These are phyloP conservation scores for Cutaneotrichosporon mucoides DNA, from an alignment of 1,284 basidiomycete species.

Conservation along the genomic window DNA sequence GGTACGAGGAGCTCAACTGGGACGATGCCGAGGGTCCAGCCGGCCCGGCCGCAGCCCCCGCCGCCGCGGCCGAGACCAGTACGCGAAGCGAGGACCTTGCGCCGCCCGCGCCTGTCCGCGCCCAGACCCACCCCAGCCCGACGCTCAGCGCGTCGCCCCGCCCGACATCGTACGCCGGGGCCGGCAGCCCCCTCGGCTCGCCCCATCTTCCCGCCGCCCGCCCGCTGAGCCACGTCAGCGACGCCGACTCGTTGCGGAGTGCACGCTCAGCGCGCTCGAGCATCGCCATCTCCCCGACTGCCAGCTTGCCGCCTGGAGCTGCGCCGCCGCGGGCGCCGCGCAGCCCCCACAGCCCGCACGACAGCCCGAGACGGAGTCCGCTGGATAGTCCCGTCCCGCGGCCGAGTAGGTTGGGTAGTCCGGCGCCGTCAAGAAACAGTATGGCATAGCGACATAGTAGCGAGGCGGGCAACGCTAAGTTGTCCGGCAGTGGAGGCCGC, in stretches of 20 bases:
- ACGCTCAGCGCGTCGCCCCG: too few relatives aligned
- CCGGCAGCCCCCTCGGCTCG: too few relatives aligned
- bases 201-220: too few relatives aligned
- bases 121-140: too few relatives aligned
- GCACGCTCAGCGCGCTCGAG: background rate
- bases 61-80: background rate
- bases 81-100: background rate
- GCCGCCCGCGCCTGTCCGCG: too few relatives aligned
- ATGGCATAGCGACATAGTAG: background rate
- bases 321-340: background rate
- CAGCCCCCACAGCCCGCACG: background rate
- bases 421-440: too few relatives aligned
- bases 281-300: background rate
- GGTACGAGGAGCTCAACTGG: constrained; percentile 46
- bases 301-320: background rate
- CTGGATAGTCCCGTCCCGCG: background rate
- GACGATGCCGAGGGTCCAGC: constrained; percentile 11
- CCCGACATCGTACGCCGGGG: too few relatives aligned
- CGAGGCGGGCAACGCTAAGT: too few relatives aligned
- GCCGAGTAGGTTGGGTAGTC: background rate
- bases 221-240: too few relatives aligned
- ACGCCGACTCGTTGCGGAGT: too few relatives aligned
- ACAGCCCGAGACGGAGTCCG: background rate
- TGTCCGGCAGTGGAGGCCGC: too few relatives aligned
- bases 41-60: background rate